Conservation (phyloP, 352 stramenopile species). For the Phytopythium delawarense region DNA sequence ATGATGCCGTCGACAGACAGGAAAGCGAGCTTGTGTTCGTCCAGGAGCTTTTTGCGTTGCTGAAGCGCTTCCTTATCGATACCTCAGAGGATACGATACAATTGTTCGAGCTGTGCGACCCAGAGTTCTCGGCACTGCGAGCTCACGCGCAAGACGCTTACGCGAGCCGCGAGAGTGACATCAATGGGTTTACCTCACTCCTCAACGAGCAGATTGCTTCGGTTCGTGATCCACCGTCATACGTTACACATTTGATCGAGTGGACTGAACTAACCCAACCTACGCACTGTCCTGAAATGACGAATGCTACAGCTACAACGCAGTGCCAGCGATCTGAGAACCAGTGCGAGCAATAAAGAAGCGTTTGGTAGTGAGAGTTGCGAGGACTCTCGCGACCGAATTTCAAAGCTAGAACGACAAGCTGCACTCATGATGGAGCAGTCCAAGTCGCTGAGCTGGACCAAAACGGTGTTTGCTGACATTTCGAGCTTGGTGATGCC, state of each 20-base stretch:
- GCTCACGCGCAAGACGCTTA: conserved; percentile 23
- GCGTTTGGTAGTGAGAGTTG: not conserved
- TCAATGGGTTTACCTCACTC: conserved; percentile 23
- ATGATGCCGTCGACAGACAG: conserved; percentile 38
- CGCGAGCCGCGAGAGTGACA: conserved; percentile 23
- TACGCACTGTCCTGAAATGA: not conserved
- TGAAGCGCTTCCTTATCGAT: conserved; percentile 29
- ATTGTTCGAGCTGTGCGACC: conserved; percentile 32
- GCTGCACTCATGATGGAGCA: not conserved
- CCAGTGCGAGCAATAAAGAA: not conserved
- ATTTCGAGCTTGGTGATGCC: conserved; percentile 3
- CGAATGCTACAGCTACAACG: not conserved
- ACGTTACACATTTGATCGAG: not conserved
- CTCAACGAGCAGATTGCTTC: conserved; percentile 15
- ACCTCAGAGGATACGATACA: conserved; percentile 23
- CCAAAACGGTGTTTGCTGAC: conserved; percentile 6
- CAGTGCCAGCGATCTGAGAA: not conserved
- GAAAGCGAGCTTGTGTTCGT: conserved; percentile 49
- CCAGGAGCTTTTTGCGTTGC: conserved; percentile 29
- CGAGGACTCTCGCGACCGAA: not conserved
- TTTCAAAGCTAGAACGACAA: not conserved
- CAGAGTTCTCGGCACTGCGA: conserved; percentile 42
- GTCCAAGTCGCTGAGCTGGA: not conserved
- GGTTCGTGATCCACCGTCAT: conserved; percentile 4
- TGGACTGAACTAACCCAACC: not conserved